Evolutionary conservation across 495 filamentous ascomycete species (phyloP), one percentile per base, ranked within the genome.

Genomic region (Oidiodendron maius): DNA sequence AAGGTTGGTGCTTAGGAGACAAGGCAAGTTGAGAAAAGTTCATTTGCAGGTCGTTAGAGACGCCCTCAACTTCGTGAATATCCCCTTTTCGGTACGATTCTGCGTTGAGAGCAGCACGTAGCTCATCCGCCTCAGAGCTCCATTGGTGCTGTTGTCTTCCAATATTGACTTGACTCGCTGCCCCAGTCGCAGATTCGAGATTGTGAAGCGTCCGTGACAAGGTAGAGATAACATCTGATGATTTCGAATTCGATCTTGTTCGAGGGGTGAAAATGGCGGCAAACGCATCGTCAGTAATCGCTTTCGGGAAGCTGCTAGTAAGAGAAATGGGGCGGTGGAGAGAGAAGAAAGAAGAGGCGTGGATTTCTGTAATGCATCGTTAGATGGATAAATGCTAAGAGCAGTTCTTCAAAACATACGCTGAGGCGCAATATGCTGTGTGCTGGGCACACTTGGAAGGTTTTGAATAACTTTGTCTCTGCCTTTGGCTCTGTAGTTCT

Each of bases 311-410:
- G 42, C 82, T 78, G 52, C 81, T 77, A 22, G 86, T 91, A 57
- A 96, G 77, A 46, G 88, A 94, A 56, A 98, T 91, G 3, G 93
- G 93, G 44, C 93, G 81, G 71, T 98, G 89, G 52, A 91, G 85
- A 48, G 93, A 93, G 70, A 96, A 98, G 74, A 98, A 97, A 41
- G 84, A 84, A 5, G 91, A 89, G 24, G 95, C 71, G 52, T 83
- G 83, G 37, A 96, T 72, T 61, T 94, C 93, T 98, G 47, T 46
- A 56, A 53, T 37, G 40, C 11, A 48, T 36, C 22, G 40, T 61
- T 26, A 68, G 36, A 44, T 46, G 40, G 30, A 34, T 6, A 50
- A 44, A 13, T 28, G 43, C 23, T 25, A 30, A 47, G 44, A 13
- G 42, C 36, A 24, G 26, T 22, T 35, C 18, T 32, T 13, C 18